Conservation (phyloP, 2,329 filamentous ascomycete genomes). For the Colletotrichum sidae region DNA sequence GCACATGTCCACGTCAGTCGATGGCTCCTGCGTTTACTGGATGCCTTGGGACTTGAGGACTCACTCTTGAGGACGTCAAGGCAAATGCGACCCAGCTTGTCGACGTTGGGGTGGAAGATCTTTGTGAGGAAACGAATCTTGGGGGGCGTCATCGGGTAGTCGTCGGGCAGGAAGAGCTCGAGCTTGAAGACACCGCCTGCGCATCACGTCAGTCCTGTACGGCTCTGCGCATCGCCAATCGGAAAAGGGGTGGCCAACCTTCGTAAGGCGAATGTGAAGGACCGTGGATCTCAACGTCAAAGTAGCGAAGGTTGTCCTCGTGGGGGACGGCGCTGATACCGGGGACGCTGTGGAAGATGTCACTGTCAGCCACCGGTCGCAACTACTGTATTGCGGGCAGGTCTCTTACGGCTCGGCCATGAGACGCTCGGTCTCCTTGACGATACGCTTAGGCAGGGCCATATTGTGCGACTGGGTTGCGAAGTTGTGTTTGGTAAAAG, state of each 20-base stretch:
- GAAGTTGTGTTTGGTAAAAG: neutral
- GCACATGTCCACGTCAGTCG: constrained; percentile 13
- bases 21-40: constrained; percentile 1
- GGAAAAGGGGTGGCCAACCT: constrained; percentile 64
- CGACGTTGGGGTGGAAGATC: constrained; percentile 99
- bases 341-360: constrained; percentile 75
- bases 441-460: constrained; percentile 94
- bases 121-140: constrained; percentile 99
- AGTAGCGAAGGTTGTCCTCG: constrained; percentile 97
- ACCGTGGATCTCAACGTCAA: constrained; percentile 96
- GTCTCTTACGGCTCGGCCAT: constrained; percentile 91
- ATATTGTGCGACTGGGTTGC: constrained; percentile 47
- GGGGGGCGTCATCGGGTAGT: constrained; percentile 98
- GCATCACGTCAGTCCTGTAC: constrained; percentile 4
- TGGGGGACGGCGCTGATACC: constrained; percentile 96
- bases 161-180: constrained; percentile 96
- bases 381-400: neutral
- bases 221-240: neutral
- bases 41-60: constrained; percentile 40
- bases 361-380: constrained; percentile 17
- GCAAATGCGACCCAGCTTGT: constrained; percentile 96
- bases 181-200: constrained; percentile 90
- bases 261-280: constrained; percentile 94
- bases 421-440: constrained; percentile 98
- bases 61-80: constrained; percentile 96